Percentiles rank a stretch among this genome's conserved stretches.
phyloP scores from a whole-genome alignment of 1,284 basidiomycete species.

The Gymnopus androsaceus region DNA sequence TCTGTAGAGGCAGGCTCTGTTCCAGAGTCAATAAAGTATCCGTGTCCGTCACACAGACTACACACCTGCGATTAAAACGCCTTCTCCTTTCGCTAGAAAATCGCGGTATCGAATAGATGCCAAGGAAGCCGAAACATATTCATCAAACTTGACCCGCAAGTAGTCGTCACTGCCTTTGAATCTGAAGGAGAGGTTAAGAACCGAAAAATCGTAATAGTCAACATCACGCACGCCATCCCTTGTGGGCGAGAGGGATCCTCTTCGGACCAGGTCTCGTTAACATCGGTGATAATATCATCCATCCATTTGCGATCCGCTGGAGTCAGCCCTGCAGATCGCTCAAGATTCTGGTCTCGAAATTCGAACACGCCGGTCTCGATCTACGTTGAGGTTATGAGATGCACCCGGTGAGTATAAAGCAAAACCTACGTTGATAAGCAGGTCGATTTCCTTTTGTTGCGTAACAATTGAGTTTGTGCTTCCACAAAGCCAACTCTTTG shows the following conservation, averaged over 20 bases:
- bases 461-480: conserved; percentile 97
- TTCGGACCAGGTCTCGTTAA: conserved; percentile 80
- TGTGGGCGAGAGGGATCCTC: conserved; percentile 49
- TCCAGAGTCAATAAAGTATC: conserved; percentile 27
- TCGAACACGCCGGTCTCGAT: conserved; percentile 85
- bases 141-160: conserved; percentile 84
- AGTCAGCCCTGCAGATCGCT: conserved; percentile 80
- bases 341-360: conserved; percentile 80
- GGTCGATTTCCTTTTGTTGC: conserved; percentile 89
- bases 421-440: conserved; percentile 81
- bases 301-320: conserved; percentile 98
- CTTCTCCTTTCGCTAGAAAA: conserved; percentile 70
- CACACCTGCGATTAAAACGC: conserved; percentile 59
- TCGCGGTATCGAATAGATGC: conserved; percentile 87
- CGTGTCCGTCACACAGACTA: conserved; percentile 4
- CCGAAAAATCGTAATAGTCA: neutral
- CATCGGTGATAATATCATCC: conserved; percentile 74
- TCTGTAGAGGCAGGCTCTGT: conserved; percentile 52
- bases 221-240: conserved; percentile 62
- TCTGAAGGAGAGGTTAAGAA: conserved; percentile 35
- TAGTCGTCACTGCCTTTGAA: conserved; percentile 96
- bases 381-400: conserved; percentile 39
- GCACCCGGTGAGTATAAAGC: neutral
- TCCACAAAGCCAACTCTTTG: conserved; percentile 85
- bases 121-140: conserved; percentile 80